Evolutionary conservation across 2,329 filamentous ascomycete genomes (phyloP).

Genomic region (Grosmannia serpens): DNA sequence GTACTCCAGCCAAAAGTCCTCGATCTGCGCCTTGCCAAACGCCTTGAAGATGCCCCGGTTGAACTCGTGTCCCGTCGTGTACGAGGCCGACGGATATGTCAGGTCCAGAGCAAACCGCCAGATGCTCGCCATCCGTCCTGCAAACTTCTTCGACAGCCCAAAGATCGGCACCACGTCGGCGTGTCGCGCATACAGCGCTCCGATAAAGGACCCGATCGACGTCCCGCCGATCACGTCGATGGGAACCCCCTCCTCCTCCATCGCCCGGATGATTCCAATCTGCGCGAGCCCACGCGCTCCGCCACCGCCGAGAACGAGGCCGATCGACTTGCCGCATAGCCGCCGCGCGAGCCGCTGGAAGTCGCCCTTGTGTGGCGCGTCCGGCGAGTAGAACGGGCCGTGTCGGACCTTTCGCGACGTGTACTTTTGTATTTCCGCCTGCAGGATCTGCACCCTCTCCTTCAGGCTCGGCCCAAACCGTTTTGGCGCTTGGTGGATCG

Average conservation of each 20-base stretch:
- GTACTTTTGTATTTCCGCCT: conserved; percentile 97
- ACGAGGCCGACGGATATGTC: conserved; percentile 91
- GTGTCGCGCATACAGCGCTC: conserved; percentile 88
- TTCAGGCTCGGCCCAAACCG: conserved; percentile 79
- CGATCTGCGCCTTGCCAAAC: conserved; percentile 92
- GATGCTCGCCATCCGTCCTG: conserved; percentile 96
- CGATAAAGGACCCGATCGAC: conserved; percentile 92
- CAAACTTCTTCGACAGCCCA: conserved; percentile 91
- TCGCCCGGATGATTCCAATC: conserved; percentile 83
- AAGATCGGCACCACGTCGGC: conserved; percentile 96
- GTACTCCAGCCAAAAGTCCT: conserved; percentile 97
- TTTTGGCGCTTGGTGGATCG: conserved; percentile 62
- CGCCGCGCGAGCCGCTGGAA: conserved; percentile 87
- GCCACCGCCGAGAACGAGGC: conserved; percentile 85
- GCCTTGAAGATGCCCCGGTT: conserved; percentile 98
- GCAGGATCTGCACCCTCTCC: conserved; percentile 83
- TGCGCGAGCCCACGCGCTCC: conserved; percentile 88
- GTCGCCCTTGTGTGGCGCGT: conserved; percentile 90
- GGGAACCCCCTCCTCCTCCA: conserved; percentile 92
- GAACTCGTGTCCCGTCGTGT: conserved; percentile 97
- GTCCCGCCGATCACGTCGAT: conserved; percentile 94
- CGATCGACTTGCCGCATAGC: conserved; percentile 87
- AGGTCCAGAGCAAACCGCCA: conserved; percentile 97
- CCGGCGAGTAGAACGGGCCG: conserved; percentile 77
- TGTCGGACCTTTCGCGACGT: conserved; percentile 88